A percentile compares a stretch with the other conserved stretches of the same genome.
phyloP scores from a whole-genome alignment of 306 rosid species.

The Gastrolobium villosum region DNA sequence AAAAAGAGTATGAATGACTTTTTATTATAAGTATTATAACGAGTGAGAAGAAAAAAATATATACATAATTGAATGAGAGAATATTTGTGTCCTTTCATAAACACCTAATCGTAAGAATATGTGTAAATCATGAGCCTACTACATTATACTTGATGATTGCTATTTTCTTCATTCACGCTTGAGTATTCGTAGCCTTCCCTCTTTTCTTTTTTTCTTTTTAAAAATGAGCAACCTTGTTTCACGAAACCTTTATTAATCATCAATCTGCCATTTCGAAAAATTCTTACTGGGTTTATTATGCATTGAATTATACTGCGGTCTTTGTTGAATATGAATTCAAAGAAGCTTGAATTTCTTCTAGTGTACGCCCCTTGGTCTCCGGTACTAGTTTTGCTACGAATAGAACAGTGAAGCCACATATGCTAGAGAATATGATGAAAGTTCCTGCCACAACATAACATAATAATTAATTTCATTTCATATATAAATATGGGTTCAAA shows the following conservation, averaged over 20 bases:
- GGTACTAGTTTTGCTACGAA: constrained; percentile 76
- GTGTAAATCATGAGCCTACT: not conserved
- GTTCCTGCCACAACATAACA: constrained; percentile 53
- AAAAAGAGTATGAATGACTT: too few relatives aligned
- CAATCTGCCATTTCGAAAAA: constrained; percentile 19
- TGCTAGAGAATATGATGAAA: constrained; percentile 60
- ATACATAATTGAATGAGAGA: too few relatives aligned
- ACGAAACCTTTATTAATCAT: not conserved
- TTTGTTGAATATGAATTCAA: constrained; percentile 48
- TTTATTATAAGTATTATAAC: too few relatives aligned
- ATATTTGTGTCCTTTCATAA: not conserved
- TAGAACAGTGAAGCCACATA: constrained; percentile 64
- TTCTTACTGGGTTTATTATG: constrained; percentile 10
- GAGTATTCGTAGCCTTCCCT: not conserved
- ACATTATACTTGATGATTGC: constrained; percentile 29
- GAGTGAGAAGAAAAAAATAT: too few relatives aligned
- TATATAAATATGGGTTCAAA: not conserved
- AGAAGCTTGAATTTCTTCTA: constrained; percentile 78
- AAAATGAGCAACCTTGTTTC: constrained; percentile 12
- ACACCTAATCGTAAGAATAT: too few relatives aligned
- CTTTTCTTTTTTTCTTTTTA: too few relatives aligned
- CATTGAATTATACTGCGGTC: not conserved
- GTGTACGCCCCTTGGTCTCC: constrained; percentile 74
- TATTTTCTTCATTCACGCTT: constrained; percentile 1
- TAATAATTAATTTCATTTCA: constrained; percentile 2